Base-by-base conservation (phyloP, 768 basidiomycete genomes). In the Chalciporus pseudorubinellus region DNA sequence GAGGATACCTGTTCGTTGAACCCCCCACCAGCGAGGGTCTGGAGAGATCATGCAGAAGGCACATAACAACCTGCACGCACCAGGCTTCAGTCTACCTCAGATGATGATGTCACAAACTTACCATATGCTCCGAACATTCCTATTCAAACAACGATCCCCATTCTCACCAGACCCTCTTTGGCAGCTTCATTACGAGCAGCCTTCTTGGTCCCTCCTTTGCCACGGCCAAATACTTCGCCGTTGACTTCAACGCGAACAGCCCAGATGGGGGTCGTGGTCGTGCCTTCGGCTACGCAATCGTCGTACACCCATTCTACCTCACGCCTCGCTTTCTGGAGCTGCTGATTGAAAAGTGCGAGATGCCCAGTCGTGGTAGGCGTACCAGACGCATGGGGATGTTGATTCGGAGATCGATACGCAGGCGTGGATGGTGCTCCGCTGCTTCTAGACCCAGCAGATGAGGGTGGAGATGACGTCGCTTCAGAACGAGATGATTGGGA, bases 111-210 rank as follows among this genome's bases (percentile, higher is more conserved):
- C 13, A 26, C 12, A 31, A 24, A 75, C 77, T 70, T 62, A 77
- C 69, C 50, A 36, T 19, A 20, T 44, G 18, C 33, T 34, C 39
- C 54, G 52, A 50, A 52, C 51, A 48, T 18, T 14, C 20, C 1
- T 18, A 2, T 9, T 34, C 38, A 79, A 43, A 82, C 80, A 38
- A 71, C 54, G 42, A 87, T 74, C 2, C 82, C 85, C 65, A 91
- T 57, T 50, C 70, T 77, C 61, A 72, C 66, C 55, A 91, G 73
- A 3, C 87, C 89, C 57, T 82, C 73, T 66, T 88, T 90, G 26
- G 89, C 89, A 5, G 89, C 89, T 63, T 89, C 89, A 61, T 90
- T 89, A 62, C 84, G 77, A 1, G 89, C 89, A 1, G 80, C 78
- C 65, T 85, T 88, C 77, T 92, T 92, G 38, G 87, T 90, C 56